Evolutionary conservation across 2,329 filamentous ascomycete species (phyloP), one percentile per base, ranked within the genome.

Genomic region (Teratosphaeria gauchensis): DNA sequence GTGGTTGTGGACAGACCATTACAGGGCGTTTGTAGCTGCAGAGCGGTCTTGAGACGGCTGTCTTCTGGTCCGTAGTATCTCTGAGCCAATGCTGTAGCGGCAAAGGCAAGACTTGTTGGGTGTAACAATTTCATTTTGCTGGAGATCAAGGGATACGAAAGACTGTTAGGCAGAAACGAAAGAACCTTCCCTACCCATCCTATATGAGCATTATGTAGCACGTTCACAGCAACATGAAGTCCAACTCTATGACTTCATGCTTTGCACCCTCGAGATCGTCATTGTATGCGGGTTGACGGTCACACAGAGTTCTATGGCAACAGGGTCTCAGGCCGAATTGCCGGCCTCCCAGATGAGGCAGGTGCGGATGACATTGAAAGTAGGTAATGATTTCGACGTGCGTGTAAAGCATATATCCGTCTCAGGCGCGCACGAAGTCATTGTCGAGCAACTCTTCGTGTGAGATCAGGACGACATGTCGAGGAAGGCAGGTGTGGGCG

Each of bases 1-100:
- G 68, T 63, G 1, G 68, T 68, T 2, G 65, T 71, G 59, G 62
- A 65, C 9, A 69, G 61, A 24, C 66, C 68, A 57, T 64, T 69
- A 28, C 58, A 56, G 5, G 66, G 66, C 4, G 14, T 30, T 28
- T 56, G 19, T 9, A 52, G 38, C 14, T 38, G 48, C 11, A 56
- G 12, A 5, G 55, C 55, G 14, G 21, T 33, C 19, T 56, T 14
- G n/a, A 56, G 38, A 35, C 55, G 55, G 9, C 38, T 35, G 19
- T 56, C 55, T 24, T 56, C 28, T 21, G 55, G 38, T 5, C 55
- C 55, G 24, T 51, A 9, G 38, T 56, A 56, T n/a, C n/a, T 56
- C 42, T 56, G 55, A 12, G 38, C 55, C 35, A 42, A 11, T n/a
- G n/a, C 35, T 12, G 35, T 14, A 5, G 12, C 11, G 11, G 35